A percentile compares a stretch with the other conserved stretches of the same genome.
Conservation (phyloP, 495 filamentous ascomycete genomes). For the Usnea hakonensis region DNA sequence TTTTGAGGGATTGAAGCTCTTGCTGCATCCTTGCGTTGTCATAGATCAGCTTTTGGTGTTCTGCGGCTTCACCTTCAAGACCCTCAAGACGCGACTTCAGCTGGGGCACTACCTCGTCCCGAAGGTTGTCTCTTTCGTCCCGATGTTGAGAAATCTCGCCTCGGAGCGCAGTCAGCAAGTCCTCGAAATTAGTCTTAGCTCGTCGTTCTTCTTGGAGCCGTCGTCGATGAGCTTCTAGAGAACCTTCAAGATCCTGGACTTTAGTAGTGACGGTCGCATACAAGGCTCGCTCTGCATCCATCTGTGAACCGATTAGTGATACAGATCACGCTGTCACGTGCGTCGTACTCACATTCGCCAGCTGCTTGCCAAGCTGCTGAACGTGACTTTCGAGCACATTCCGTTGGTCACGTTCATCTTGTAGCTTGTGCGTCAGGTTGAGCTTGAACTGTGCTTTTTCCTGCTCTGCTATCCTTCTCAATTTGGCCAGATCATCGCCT, state of each 20-base stretch:
- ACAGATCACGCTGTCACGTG: not conserved
- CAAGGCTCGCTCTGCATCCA: slow-evolving; percentile 31
- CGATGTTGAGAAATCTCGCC: slow-evolving; percentile 72
- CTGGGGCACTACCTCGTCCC: slow-evolving; percentile 75
- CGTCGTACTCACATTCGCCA: slow-evolving; percentile 44
- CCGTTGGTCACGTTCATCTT: slow-evolving; percentile 71
- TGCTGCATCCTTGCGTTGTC: slow-evolving; percentile 74
- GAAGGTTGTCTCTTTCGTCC: slow-evolving; percentile 85
- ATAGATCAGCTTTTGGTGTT: slow-evolving; percentile 60
- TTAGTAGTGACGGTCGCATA: slow-evolving; percentile 37
- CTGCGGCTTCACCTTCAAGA: slow-evolving; percentile 59
- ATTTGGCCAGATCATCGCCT: slow-evolving; percentile 74
- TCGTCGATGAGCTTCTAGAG: slow-evolving; percentile 71
- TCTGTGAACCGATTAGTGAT: slow-evolving; percentile 26
- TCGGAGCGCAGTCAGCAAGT: slow-evolving; percentile 74
- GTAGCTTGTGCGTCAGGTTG: slow-evolving; percentile 71
- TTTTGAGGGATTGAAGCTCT: slow-evolving; percentile 53
- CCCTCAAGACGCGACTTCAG: slow-evolving; percentile 66
- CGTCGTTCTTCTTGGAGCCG: slow-evolving; percentile 78
- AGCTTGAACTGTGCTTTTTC: slow-evolving; percentile 82
- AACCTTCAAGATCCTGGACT: slow-evolving; percentile 66
- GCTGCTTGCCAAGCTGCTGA: slow-evolving; percentile 66
- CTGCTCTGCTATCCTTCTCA: slow-evolving; percentile 79
- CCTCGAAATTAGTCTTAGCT: slow-evolving; percentile 89
- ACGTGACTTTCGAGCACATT: slow-evolving; percentile 74